Evolutionary conservation across 257 asterid species (phyloP).

Genomic region (Plantago major): DNA sequence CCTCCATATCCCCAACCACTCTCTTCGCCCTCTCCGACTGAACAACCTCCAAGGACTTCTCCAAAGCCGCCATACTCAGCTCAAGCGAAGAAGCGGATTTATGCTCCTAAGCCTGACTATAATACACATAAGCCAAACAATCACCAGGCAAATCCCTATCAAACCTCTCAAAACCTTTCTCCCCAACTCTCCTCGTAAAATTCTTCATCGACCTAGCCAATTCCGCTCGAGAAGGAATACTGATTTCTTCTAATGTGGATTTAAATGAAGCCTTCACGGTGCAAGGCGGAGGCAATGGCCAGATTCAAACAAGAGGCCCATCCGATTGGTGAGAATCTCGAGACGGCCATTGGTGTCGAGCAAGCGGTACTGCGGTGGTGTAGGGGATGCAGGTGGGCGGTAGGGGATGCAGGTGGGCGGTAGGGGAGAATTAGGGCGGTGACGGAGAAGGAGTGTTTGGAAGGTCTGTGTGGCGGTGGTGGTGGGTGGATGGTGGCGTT

Average conservation of each 20-base stretch:
- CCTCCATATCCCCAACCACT: slow-evolving; percentile 45
- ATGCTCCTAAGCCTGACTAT: slow-evolving; percentile 66
- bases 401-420: too few species aligned
- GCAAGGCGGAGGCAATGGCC: slow-evolving; percentile 53
- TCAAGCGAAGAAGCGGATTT: slow-evolving; percentile 40
- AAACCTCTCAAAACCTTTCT: slow-evolving; percentile 63
- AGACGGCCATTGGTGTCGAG: slow-evolving; percentile 57
- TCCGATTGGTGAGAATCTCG: slow-evolving; percentile 55
- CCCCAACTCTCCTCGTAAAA: slow-evolving; percentile 57
- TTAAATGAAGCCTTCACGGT: slow-evolving; percentile 63
- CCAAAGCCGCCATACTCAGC: slow-evolving; percentile 32
- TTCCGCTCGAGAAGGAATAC: slow-evolving; percentile 67
- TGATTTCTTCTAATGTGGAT: slow-evolving; percentile 65
- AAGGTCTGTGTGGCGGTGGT: slow-evolving; percentile 18
- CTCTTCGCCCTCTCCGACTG: slow-evolving; percentile 53
- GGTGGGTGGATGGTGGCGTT: slow-evolving; percentile 19
- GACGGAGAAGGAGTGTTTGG: slow-evolving; percentile 32
- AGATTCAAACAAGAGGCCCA: slow-evolving; percentile 77
- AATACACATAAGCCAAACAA: slow-evolving; percentile 74
- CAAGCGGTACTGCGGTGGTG: slow-evolving; percentile 50
- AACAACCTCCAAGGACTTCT: slow-evolving; percentile 53
- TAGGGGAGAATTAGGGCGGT: slow-evolving; percentile 57
- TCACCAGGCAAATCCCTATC: slow-evolving; percentile 71
- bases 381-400: slow-evolving; percentile 73
- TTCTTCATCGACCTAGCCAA: slow-evolving; percentile 77